Evolutionary conservation across 2,329 filamentous ascomycete species (phyloP), one percentile per base, ranked within the genome.

Genomic region (Colletotrichum magnum): DNA sequence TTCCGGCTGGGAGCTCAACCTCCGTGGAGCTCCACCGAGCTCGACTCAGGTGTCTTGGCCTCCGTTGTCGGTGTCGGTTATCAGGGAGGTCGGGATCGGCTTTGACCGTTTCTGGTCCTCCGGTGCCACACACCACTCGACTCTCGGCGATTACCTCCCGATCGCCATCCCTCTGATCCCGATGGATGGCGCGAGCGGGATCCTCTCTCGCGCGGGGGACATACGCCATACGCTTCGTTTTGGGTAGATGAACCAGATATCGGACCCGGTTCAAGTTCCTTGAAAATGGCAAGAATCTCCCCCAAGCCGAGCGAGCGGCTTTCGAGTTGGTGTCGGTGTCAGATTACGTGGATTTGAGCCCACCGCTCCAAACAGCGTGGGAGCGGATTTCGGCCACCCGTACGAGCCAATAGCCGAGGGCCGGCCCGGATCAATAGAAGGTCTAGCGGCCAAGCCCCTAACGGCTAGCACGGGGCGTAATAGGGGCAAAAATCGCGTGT

Each of bases 41-140:
- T 53, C n/a, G 36, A 56, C 32, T 56, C 53, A 56, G 53, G 39
- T 16, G 13, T 54, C 52, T 54, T 54, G 52, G 53, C 53, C 36
- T 57, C 53, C 36, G 53, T 57, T 43, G 18, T 57, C 53, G 53
- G 36, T 26, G 48, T 18, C 15, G 45, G 45, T 16, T 10, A 10
- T n/a, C 10, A 12, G 12, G 47, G 21, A 48, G 45, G 12, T 57
- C 36, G 18, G 36, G 3, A 43, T 43, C 53, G 53, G 36, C 53
- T 39, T 57, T n/a, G 36, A 41, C 36, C 53, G 18, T 24, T 56
- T 56, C 24, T 18, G 51, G 53, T n/a, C 32, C 32, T 36, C 32
- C 7, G 32, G 32, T 12, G 36, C 53, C 32, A 13, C 51, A 53
- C 12, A n/a, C 6, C 26, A 24, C 36, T 18, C 24, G 43, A 13